A percentile compares a stretch with the other conserved stretches of the same genome.
phyloP scores from a whole-genome alignment of 345 rosid species.

The Brassica napus region DNA sequence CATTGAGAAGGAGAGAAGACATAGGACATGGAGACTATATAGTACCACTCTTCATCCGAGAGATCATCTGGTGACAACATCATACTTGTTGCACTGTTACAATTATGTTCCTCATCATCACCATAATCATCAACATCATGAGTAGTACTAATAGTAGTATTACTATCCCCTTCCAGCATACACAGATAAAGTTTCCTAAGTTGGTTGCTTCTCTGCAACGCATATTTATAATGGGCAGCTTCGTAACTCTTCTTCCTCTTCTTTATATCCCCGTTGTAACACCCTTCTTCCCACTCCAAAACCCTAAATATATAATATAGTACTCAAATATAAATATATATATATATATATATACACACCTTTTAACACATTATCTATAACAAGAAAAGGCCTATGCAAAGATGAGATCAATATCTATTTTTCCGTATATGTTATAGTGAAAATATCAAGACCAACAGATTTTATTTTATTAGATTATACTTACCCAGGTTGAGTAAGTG shows the following conservation, averaged over 20 bases:
- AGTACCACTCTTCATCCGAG: slow-evolving; percentile 94
- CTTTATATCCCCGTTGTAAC: slow-evolving; percentile 92
- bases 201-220: slow-evolving; percentile 80
- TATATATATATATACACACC: not conserved
- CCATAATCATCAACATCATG: slow-evolving; percentile 41
- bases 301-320: slow-evolving; percentile 43
- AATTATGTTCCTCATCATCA: not conserved
- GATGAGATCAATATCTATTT: slow-evolving; percentile 12
- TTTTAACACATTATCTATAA: slow-evolving; percentile 11
- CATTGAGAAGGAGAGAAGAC: slow-evolving; percentile 76
- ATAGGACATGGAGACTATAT: slow-evolving; percentile 98
- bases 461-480: not conserved
- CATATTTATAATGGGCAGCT: slow-evolving; percentile 47
- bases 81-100: slow-evolving; percentile 8
- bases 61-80: slow-evolving; percentile 86
- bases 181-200: slow-evolving; percentile 66
- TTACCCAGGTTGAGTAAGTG: slow-evolving; percentile 72
- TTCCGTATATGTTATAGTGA: not conserved
- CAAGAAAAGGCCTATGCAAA: slow-evolving; percentile 5
- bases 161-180: slow-evolving; percentile 60
- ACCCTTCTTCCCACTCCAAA: slow-evolving; percentile 88
- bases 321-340: not conserved
- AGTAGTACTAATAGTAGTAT: slow-evolving; percentile 47
- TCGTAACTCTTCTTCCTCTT: slow-evolving; percentile 78
- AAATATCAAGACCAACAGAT: not conserved